Evolutionary conservation across 495 filamentous ascomycete species (phyloP), one percentile per base, ranked within the genome.

Genomic region (Penicillium alfredii): DNA sequence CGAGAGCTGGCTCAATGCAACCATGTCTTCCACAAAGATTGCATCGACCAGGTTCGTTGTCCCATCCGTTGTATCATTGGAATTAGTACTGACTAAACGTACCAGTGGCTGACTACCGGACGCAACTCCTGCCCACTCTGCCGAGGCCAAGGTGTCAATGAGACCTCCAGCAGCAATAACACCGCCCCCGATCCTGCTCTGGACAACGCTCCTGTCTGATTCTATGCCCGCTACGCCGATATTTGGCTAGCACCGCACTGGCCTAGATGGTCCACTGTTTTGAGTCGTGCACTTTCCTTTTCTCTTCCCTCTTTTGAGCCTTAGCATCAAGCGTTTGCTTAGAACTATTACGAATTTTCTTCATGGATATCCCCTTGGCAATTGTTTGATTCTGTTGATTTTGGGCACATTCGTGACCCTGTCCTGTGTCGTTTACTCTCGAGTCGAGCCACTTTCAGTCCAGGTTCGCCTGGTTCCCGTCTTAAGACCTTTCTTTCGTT

Each of bases 101-200:
- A 5, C 15, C 54, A 86, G 82, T 87, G 82, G 82, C 65, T 87
- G 11, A 87, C 82, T 13, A 85, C 82, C 15, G 82, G 83, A 24
- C 81, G 82, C 42, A 87, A 87, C 55, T 87, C 82, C 1, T 87
- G 82, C 40, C 82, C 82, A 16, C 68, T 87, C 2, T 87, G 82
- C 52, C 67, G 82, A 45, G 78, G 80, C 17, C 76, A 83, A 55
- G 82, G 82, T 16, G 82, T 87, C 1, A 41, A 48, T 33, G 67
- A 71, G 44, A 58, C 60, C 1, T 39, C 59, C 4, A 53, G 23
- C 13, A 34, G 28, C 14, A 33, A 44, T 21, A 37, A 12, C 5
- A 12, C 43, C 30, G 34, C 40, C 10, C 3, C 46, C 30, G 39
- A 42, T 25, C 17, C 49, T 37, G 47, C 43, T 16, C 31, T 53